Evolutionary conservation across 2,329 filamentous ascomycete genomes (phyloP), one percentile per base, ranked within the genome.

Genomic region (Lachnellula subtilissima): DNA sequence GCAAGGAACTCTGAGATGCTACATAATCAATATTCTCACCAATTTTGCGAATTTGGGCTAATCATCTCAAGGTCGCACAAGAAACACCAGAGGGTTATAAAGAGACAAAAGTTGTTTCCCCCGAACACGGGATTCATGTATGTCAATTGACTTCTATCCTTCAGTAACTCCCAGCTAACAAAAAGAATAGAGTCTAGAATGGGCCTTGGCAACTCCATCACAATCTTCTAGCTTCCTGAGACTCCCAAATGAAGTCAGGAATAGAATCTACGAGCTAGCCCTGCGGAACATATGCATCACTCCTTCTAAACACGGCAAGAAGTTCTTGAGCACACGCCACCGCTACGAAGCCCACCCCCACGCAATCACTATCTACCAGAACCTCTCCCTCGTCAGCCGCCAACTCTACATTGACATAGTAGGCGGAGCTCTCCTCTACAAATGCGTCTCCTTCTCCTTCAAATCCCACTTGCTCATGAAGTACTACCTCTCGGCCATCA

Each of bases 71-170:
- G 55, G n/a, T 53, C 35, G 53, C 49, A 19, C 17, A 45, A 25
- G 5, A 51, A 23, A 36, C 47, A 12, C 37, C 43, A 3, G 42
- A 43, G 11, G 48, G 12, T 32, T 15, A 43, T 3, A 14, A 15
- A 12, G 25, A 50, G 12, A 50, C 28, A 17, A 36, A 47, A 15
- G 46, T 56, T 28, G 39, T 53, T 9, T 49, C 56, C 35, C 61
- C 58, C 2, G 54, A 59, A 17, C 46, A 35, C 22, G 58, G 58
- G 7, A 63, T 63, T n/a, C 60, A 61, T 49, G 60, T 61, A 48
- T 39, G 53, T 52, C 37, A 36, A 22, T 8, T 36, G 5, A 19
- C 23, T 4, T 14, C n/a, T 50, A n/a, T 14, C 28, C 15, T 28
- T 46, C 11, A 22, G 11, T 11, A 14, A 39, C 14, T 14, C 37